phyloP scores from a whole-genome alignment of 352 stramenopile genomes.

The Phytophthora melonis region DNA sequence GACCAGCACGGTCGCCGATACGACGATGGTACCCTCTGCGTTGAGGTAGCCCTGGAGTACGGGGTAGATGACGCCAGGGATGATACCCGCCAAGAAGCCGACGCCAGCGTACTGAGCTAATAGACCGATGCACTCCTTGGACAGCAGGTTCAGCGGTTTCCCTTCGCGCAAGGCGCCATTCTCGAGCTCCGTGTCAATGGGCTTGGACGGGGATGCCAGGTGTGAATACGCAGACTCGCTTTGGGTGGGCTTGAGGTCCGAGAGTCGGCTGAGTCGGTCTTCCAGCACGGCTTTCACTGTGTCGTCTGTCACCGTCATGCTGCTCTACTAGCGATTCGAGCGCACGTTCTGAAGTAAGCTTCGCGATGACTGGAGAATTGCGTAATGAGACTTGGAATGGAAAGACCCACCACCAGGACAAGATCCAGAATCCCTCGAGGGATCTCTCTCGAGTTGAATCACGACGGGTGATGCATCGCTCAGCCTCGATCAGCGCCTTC shows the following conservation, averaged over 20 bases:
- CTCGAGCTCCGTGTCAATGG: constrained; percentile 26
- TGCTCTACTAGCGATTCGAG: neutral
- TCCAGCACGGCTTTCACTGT: constrained; percentile 30
- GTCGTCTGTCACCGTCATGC: constrained; percentile 30
- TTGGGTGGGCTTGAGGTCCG: constrained; percentile 16
- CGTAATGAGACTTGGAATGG: constrained; percentile 15
- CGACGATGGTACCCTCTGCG: constrained; percentile 51
- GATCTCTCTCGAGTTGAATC: constrained; percentile 1
- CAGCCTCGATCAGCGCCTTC: constrained; percentile 23
- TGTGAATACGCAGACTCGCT: constrained; percentile 28
- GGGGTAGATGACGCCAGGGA: constrained; percentile 57
- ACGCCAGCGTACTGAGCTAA: constrained; percentile 60
- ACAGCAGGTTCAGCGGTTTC: constrained; percentile 44
- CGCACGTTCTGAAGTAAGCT: constrained; percentile 9
- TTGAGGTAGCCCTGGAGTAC: constrained; percentile 61
- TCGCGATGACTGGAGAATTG: constrained; percentile 20
- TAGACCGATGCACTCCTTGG: constrained; percentile 48
- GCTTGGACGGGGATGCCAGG: constrained; percentile 30
- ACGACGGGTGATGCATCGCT: constrained; percentile 8
- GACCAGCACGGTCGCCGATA: constrained; percentile 53
- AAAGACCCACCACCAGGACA: constrained; percentile 13
- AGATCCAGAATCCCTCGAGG: neutral
- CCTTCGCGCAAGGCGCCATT: constrained; percentile 48
- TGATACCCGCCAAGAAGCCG: constrained; percentile 49
- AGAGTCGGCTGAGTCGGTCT: constrained; percentile 27